Conservation (phyloP, 495 filamentous ascomycete species). For the Lophiostoma macrostomum region DNA sequence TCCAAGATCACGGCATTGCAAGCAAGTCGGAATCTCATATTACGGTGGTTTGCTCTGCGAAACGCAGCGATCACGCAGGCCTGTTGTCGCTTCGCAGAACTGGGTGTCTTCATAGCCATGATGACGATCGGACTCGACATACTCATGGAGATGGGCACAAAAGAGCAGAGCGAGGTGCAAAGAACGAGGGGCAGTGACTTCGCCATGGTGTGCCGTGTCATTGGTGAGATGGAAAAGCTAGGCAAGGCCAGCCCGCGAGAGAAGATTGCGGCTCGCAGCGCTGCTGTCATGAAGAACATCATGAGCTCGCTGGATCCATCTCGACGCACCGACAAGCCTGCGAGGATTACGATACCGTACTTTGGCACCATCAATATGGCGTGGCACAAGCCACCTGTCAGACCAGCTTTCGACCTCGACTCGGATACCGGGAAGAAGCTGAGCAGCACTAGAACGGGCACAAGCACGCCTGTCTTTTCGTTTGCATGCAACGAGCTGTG, state of each 20-base stretch:
- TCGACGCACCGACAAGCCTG: neutral
- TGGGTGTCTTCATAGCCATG: conserved; percentile 28
- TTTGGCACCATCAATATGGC: conserved; percentile 27
- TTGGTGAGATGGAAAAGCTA: conserved; percentile 28
- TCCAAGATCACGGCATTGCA: conserved; percentile 25
- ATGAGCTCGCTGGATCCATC: conserved; percentile 15
- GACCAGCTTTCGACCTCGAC: conserved; percentile 19
- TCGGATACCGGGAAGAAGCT: conserved; percentile 20
- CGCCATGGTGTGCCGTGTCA: conserved; percentile 26
- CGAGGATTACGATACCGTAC: conserved; percentile 23
- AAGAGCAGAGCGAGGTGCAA: conserved; percentile 20
- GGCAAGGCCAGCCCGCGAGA: conserved; percentile 21
- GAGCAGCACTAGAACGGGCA: conserved; percentile 3
- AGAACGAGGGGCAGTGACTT: conserved; percentile 23
- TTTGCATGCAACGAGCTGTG: conserved; percentile 28
- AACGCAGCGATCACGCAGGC: conserved; percentile 27
- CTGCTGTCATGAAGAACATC: conserved; percentile 20
- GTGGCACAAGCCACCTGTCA: conserved; percentile 4
- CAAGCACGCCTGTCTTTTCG: conserved; percentile 23
- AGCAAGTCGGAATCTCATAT: conserved; percentile 20
- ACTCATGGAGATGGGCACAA: conserved; percentile 26
- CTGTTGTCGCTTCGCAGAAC: conserved; percentile 17
- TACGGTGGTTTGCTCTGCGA: conserved; percentile 29
- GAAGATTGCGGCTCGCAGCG: conserved; percentile 23
- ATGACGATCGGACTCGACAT: conserved; percentile 24